A percentile compares a stretch with the other conserved stretches of the same genome.
These are phyloP conservation scores for Prunus persica DNA, from an alignment of 306 rosid species.

Conservation along the genomic window DNA sequence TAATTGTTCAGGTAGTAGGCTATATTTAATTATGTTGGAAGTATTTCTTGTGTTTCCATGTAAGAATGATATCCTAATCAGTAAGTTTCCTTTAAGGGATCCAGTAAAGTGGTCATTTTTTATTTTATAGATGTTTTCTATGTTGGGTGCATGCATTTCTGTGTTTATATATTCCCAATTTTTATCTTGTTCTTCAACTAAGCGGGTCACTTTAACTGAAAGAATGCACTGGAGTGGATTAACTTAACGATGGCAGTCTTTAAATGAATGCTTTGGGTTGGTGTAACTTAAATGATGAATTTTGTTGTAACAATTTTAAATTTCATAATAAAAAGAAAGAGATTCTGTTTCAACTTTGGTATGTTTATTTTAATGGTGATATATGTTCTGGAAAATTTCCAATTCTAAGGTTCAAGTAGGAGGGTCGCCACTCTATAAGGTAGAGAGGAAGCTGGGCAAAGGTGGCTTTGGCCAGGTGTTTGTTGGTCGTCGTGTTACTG, in stretches of 20 bases:
- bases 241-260: background rate
- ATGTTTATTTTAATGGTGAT: background rate
- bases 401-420: constrained; percentile 75
- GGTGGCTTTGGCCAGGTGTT: constrained; percentile 98
- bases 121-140: background rate
- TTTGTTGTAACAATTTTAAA: background rate
- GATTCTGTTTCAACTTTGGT: background rate
- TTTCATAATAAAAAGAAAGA: background rate
- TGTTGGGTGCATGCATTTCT: background rate
- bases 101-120: background rate
- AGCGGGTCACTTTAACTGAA: background rate
- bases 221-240: background rate
- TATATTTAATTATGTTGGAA: background rate
- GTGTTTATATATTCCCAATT: background rate
- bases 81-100: background rate
- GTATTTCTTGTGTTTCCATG: background rate
- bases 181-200: background rate
- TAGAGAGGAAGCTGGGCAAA: constrained; percentile 81
- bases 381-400: background rate
- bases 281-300: background rate
- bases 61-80: background rate
- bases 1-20: background rate
- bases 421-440: constrained; percentile 76
- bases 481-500: constrained; percentile 74
- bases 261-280: background rate